A percentile compares a stretch with the other conserved stretches of the same genome.
These are phyloP conservation scores for Parascedosporium putredinis DNA, from an alignment of 2,329 filamentous ascomycete genomes.

Conservation along the genomic window DNA sequence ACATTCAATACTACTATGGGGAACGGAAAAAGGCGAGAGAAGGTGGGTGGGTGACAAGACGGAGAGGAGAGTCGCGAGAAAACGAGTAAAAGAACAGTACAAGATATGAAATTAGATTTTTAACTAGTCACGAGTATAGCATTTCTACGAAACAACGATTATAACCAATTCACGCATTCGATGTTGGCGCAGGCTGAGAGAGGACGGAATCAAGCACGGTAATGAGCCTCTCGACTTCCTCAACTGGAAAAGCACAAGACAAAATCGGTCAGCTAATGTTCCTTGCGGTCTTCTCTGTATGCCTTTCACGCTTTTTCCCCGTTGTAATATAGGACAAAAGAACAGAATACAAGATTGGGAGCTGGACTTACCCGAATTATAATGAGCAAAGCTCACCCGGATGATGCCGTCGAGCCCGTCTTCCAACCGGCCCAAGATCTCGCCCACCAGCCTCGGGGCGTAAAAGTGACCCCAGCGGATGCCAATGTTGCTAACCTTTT, in stretches of 20 bases:
- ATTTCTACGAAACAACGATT: neutral
- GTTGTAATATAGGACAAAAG: neutral
- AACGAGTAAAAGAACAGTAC: no score
- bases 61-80: no score
- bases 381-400: conserved; percentile 62
- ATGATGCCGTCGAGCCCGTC: conserved; percentile 49
- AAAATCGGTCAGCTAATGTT: no score
- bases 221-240: conserved; percentile 44
- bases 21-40: no score
- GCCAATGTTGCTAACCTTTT: conserved; percentile 46
- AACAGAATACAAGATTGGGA: neutral
- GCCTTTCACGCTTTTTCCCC: neutral
- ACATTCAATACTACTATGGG: no score
- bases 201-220: conserved; percentile 36
- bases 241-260: conserved; percentile 33
- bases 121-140: neutral
- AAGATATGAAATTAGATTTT: neutral
- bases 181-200: neutral
- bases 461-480: conserved; percentile 63
- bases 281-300: no score
- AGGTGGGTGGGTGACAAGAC: no score
- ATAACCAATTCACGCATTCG: neutral
- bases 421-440: conserved; percentile 39
- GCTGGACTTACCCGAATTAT: conserved; percentile 52
- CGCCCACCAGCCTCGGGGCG: conserved; percentile 49